Evolutionary conservation across 2,329 filamentous ascomycete species (phyloP), one percentile per base, ranked within the genome.

Genomic region (Colletotrichum tofieldiae): DNA sequence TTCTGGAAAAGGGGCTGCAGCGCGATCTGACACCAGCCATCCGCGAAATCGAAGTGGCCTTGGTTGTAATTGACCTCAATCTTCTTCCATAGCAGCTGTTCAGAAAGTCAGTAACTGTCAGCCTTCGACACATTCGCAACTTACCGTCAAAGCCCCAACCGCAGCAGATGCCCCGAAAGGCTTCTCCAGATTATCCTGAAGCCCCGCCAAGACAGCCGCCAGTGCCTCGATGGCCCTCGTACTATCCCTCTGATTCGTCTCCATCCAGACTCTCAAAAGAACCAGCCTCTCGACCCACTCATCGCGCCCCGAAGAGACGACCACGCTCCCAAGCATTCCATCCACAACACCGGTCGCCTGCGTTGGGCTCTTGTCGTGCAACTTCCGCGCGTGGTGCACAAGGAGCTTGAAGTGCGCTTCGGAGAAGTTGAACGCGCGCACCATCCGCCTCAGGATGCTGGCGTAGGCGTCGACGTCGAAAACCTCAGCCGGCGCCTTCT

Each of bases 41-140:
- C 88, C 1, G 92, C 88, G 18, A 84, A 75, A 2, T 86, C 83
- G 66, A 88, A 88, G 20, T 90, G 82, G 1, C 86, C 83, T 41
- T 88, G 85, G 1, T 82, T 82, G 73, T 89, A 90, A 18, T 85
- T 84, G 1, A 85, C 81, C 64, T 95, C 93, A n/a, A 93, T 85
- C 35, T 87, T 89, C 81, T 94, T 96, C 94, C 95, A 98, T 4
- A 98, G 82, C 4, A 98, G 81, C 93, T 96, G 8, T 14, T 29
- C 54, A 6, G 37, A 18, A 29, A 73, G 77, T 77, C 39, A 77
- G 74, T 47, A 8, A 23, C 8, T 26, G 23, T 14, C 8, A 29
- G 32, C 7, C 32, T 39, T 18, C 0, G 2, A 2, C 1, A 3
- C 11, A 11, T 12, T 37, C 41, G 29, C 8, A 20, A 80, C 88